phyloP scores from a whole-genome alignment of 139 green algal genomes.

The Volvox africanus region DNA sequence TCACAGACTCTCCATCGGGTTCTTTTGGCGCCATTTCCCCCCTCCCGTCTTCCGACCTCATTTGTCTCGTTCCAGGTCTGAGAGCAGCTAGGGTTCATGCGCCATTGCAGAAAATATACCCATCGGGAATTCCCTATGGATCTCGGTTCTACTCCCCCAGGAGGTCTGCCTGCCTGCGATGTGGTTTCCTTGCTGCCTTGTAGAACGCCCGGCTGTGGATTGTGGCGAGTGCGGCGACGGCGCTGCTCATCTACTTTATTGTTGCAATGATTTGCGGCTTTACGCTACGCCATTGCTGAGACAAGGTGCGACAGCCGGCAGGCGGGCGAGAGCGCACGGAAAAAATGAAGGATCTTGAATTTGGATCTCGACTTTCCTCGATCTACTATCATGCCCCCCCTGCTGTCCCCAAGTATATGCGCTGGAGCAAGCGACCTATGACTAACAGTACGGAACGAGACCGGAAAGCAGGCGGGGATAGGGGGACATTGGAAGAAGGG shows the following conservation, averaged over 20 bases:
- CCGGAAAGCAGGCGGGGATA: no score
- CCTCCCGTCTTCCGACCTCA: not conserved
- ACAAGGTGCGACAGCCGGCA: not conserved
- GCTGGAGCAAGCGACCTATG: no score
- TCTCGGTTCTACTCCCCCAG: no score
- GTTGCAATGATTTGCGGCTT: slow-evolving; percentile 70
- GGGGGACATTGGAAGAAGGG: no score
- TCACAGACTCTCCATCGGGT: no score
- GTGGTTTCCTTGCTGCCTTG: not conserved
- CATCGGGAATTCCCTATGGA: not conserved
- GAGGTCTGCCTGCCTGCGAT: no score
- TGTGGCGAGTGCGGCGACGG: slow-evolving; percentile 50
- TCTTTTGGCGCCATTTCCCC: not conserved
- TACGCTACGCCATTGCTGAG: slow-evolving; percentile 62
- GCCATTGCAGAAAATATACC: not conserved
- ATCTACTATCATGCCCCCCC: no score
- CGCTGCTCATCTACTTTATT: slow-evolving; percentile 74
- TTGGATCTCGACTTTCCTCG: no score
- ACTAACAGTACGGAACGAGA: no score
- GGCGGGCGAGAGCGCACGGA: not conserved
- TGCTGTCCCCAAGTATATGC: no score
- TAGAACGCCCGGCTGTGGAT: slow-evolving; percentile 75
- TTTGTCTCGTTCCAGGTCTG: not conserved
- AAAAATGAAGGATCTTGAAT: not conserved
- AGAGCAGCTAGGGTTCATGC: not conserved